Conservation (phyloP, 495 filamentous ascomycete genomes). For the Immersiella caudata region DNA sequence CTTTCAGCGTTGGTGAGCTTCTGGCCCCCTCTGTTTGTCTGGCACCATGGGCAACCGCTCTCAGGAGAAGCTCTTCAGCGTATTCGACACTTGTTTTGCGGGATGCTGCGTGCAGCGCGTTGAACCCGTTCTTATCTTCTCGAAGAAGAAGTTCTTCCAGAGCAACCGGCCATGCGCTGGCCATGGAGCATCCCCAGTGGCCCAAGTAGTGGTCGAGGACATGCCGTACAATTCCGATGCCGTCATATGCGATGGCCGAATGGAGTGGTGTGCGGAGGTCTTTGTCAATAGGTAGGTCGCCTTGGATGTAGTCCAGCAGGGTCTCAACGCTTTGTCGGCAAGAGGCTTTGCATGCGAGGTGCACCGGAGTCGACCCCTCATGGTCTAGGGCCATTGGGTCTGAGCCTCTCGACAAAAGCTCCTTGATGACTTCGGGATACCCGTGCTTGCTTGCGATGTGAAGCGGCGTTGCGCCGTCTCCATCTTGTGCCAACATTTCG, state of each 20-base stretch:
- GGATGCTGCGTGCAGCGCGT: background rate
- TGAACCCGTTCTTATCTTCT: background rate
- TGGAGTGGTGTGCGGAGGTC: background rate
- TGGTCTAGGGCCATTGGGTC: background rate
- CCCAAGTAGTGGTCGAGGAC: constrained; percentile 1
- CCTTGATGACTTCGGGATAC: background rate
- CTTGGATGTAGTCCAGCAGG: background rate
- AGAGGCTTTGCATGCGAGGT: background rate
- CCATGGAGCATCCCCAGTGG: background rate
- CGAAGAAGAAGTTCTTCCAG: constrained; percentile 1
- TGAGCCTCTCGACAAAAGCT: background rate
- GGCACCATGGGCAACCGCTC: background rate
- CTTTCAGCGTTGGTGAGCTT: background rate
- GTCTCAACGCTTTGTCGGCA: background rate
- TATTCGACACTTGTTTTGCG: background rate
- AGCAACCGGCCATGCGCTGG: background rate
- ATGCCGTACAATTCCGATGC: background rate
- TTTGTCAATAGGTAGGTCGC: background rate
- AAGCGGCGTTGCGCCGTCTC: background rate
- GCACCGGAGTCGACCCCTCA: background rate
- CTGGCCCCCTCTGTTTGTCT: background rate
- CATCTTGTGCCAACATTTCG: background rate
- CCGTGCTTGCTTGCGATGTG: background rate
- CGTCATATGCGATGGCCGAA: background rate
- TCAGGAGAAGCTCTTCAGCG: background rate